Conservation (phyloP, 805 yeast species). For the Hanseniaspora mollemarum region DNA sequence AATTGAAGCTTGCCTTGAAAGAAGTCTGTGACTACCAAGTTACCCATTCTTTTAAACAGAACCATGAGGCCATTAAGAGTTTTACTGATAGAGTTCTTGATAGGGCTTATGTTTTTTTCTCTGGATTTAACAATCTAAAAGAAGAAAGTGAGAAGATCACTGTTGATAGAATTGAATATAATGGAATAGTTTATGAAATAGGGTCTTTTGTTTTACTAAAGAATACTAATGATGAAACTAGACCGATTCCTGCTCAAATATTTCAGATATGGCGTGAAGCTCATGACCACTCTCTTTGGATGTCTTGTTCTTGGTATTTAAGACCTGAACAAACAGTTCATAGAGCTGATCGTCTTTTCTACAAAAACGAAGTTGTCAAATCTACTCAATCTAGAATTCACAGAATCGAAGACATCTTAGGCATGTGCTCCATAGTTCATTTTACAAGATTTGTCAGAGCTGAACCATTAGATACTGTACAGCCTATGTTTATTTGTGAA, state of each 20-base stretch:
- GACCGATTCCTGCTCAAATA: constrained; percentile 88
- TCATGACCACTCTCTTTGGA: constrained; percentile 68
- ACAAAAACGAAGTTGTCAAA: constrained; percentile 89
- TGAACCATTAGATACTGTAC: constrained; percentile 70
- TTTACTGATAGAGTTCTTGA: constrained; percentile 21
- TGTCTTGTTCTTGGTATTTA: constrained; percentile 95
- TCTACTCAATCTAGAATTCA: constrained; percentile 96
- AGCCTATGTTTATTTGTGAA: constrained; percentile 87
- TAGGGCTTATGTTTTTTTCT: constrained; percentile 9
- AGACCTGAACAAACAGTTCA: constrained; percentile 98
- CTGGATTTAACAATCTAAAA: constrained; percentile 16
- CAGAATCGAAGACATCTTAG: constrained; percentile 72
- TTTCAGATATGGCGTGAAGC: constrained; percentile 83
- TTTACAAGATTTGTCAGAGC: constrained; percentile 92
- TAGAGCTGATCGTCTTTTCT: constrained; percentile 75
- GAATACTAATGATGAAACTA: constrained; percentile 76
- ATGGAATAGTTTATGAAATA: constrained; percentile 63
- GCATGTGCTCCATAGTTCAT: constrained; percentile 89
- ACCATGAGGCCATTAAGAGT: neutral
- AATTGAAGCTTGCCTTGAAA: neutral
- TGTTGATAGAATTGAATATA: constrained; percentile 56
- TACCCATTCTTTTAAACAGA: neutral
- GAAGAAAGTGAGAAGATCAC: constrained; percentile 50
- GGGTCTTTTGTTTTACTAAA: constrained; percentile 91
- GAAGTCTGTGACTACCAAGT: constrained; percentile 11